Percentiles rank a stretch among this genome's conserved stretches.
Evolutionary conservation across 352 stramenopile species (phyloP).

Genomic region (Pythium rhizo-oryzae): DNA sequence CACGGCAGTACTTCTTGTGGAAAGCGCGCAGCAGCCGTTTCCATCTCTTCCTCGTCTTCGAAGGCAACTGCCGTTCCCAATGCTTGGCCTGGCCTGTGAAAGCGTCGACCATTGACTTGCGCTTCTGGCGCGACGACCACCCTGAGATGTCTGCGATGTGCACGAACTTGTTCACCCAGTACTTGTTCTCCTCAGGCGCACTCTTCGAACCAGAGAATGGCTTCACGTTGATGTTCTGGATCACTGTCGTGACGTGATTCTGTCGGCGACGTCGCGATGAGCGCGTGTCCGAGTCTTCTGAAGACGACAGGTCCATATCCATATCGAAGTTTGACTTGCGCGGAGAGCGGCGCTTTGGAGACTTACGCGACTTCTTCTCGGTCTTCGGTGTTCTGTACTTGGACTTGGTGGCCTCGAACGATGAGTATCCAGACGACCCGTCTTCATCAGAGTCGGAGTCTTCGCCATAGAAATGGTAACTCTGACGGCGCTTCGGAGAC

Average conservation of each 20-base stretch:
- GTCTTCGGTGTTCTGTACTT: background rate
- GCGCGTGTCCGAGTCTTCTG: background rate
- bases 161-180: background rate
- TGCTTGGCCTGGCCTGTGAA: conserved; percentile 12
- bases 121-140: conserved; percentile 4
- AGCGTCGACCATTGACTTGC: conserved; percentile 5
- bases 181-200: background rate
- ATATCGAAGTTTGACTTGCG: conserved; percentile 3
- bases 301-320: conserved; percentile 1
- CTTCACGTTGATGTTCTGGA: conserved; percentile 1
- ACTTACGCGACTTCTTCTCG: background rate
- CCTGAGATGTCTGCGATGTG: conserved; percentile 13
- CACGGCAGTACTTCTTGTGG: too few species aligned
- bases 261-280: background rate
- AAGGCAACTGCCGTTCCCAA: conserved; percentile 16
- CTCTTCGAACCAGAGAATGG: conserved; percentile 2
- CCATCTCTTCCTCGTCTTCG: conserved; percentile 11
- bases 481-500: too few species aligned
- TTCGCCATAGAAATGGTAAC: too few species aligned
- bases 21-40: background rate
- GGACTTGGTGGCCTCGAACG: background rate
- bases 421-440: too few species aligned
- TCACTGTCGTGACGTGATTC: background rate
- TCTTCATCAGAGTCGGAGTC: too few species aligned
- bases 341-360: background rate